Base-by-base conservation (phyloP, 257 asterid species). In the Marsdenia floribunda region DNA sequence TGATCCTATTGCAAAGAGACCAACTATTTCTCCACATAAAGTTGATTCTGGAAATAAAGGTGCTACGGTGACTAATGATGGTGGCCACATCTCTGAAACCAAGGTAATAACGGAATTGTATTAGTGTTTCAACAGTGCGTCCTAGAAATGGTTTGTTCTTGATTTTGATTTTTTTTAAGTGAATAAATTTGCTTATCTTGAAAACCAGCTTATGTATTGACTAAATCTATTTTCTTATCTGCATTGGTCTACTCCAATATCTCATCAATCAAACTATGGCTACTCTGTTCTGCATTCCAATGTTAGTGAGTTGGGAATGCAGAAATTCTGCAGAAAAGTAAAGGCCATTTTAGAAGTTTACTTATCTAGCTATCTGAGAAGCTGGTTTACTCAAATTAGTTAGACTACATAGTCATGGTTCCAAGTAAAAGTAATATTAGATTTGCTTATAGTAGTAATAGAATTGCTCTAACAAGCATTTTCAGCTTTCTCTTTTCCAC, bases 1-100 rank as follows among this genome's bases (percentile, higher is more conserved):
- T 78, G 99, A 92, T 84, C 97, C 97, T 60, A 85, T 90, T 80
- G 96, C 99, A 47, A 92, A 83, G 78, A 87, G 91, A 75, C 68
- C 69, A 58, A 75, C 76, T 42, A 54, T 79, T 59, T 71, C 86
- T 70, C 80, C 89, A 46, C 80, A 88, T 64, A 88, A 85, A 73
- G 83, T 67, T 72, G 78, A 80, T 76, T 73, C 84, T 49, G 96
- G 82, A 67, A 76, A 75, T 40, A 72, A 60, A 74, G 83, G 80
- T 69, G 72, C 85, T 57, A 66, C 87, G 61, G 71, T 69, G 73
- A 80, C 76, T 78, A 87, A 96, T 73, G 77, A 76, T 42, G 71
- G 44, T 52, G 71, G 44, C 40, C 59, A 52, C 68, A 75, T 59
- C 46, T 70, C 79, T 15, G 54, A 37, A 6, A 22, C 37, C 77